phyloP scores from a whole-genome alignment of 805 yeast species.

The Ogataea saltuana region DNA sequence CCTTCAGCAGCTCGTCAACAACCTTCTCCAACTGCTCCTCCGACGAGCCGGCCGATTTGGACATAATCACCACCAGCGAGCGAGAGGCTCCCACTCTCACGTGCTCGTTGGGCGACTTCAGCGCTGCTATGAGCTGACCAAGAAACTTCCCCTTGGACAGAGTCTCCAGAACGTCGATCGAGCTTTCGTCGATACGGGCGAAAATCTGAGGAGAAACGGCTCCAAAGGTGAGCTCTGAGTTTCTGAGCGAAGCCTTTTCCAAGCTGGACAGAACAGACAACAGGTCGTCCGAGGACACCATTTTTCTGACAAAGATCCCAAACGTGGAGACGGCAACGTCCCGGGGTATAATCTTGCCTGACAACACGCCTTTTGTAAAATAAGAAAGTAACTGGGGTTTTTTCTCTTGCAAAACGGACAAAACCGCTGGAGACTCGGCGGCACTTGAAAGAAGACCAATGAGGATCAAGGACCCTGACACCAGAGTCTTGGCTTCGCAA shows the following conservation, averaged over 20 bases:
- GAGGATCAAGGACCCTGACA: conserved; percentile 24
- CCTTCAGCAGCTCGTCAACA: conserved; percentile 54
- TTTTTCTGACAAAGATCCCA: conserved; percentile 15
- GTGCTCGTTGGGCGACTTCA: conserved; percentile 71
- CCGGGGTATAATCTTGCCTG: conserved; percentile 33
- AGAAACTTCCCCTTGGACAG: conserved; percentile 46
- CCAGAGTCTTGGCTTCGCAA: conserved; percentile 20
- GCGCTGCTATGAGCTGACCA: conserved; percentile 50
- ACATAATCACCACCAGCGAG: conserved; percentile 33
- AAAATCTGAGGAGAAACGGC: conserved; percentile 54
- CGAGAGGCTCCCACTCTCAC: conserved; percentile 53
- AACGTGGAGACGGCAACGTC: conserved; percentile 22
- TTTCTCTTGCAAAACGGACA: background rate
- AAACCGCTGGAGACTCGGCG: background rate
- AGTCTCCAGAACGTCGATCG: conserved; percentile 44
- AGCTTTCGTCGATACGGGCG: conserved; percentile 26
- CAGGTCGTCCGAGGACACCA: conserved; percentile 16
- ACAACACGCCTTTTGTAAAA: conserved; percentile 38
- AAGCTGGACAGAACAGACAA: conserved; percentile 47
- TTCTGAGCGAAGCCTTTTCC: conserved; percentile 73
- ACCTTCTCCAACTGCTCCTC: conserved; percentile 36
- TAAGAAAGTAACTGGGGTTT: conserved; percentile 28
- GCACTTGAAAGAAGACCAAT: conserved; percentile 27
- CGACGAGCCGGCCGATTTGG: conserved; percentile 23
- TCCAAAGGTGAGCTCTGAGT: conserved; percentile 72